Conservation (phyloP, 192 early-diverging fungal species). For the Podila epigama region DNA sequence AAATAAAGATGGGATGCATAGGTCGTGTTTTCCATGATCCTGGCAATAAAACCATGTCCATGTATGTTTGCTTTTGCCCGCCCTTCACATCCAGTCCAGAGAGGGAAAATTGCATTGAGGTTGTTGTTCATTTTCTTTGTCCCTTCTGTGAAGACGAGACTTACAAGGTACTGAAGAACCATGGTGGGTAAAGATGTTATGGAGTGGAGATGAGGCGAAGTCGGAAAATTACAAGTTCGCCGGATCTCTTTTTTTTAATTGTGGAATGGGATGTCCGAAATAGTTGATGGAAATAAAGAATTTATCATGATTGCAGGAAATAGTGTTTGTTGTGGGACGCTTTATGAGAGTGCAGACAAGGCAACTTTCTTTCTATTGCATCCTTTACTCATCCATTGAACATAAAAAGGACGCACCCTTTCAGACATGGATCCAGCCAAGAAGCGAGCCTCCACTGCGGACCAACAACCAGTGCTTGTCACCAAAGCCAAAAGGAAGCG, state of each 20-base stretch:
- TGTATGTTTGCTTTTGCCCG: no score
- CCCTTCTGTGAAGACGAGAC: background rate
- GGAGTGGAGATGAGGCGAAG: background rate
- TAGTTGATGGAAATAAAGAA: background rate
- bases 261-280: background rate
- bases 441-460: conserved; percentile 34
- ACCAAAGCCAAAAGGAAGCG: conserved; percentile 48
- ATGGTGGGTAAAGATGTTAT: conserved; percentile 13
- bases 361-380: background rate
- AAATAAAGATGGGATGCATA: no score
- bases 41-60: no score
- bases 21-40: no score
- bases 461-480: conserved; percentile 22
- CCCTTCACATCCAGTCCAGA: no score
- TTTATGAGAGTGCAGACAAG: no score
- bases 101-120: background rate
- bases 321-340: no score
- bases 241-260: background rate
- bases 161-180: conserved; percentile 49
- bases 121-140: background rate
- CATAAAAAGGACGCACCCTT: background rate
- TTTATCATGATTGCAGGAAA: background rate
- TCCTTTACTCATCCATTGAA: background rate
- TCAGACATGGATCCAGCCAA: conserved; percentile 43
- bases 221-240: background rate